Evolutionary conservation across 208 protist genomes (phyloP).

Genomic region (Dictyostelium gargantuum): DNA sequence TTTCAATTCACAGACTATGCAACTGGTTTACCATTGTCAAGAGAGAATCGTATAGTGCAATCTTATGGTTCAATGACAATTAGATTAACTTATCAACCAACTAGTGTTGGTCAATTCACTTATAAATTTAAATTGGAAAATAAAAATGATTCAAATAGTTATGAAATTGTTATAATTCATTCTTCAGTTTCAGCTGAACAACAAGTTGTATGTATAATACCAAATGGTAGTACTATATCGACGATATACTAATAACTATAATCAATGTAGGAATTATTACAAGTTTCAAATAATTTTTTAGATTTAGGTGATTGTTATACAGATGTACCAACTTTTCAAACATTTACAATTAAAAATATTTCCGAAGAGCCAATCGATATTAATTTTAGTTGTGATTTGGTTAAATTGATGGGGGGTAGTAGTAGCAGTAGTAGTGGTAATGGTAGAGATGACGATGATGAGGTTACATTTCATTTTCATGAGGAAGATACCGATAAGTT

Average conservation of each 20-base stretch:
- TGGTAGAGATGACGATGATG: neutral
- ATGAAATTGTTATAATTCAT: conserved; percentile 67
- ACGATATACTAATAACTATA: neutral
- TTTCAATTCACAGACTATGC: conserved; percentile 69
- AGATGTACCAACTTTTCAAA: conserved; percentile 36
- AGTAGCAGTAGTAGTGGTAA: neutral
- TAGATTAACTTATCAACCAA: conserved; percentile 60
- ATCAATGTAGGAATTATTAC: conserved; percentile 67
- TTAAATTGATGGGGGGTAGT: no score
- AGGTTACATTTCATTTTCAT: conserved; percentile 70
- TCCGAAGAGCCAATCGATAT: conserved; percentile 74
- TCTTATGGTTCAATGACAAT: conserved; percentile 64
- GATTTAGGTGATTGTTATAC: conserved; percentile 80
- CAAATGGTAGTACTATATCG: no score
- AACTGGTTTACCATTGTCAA: conserved; percentile 41
- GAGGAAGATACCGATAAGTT: conserved; percentile 30
- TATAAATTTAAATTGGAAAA: conserved; percentile 76
- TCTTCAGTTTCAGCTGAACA: conserved; percentile 68
- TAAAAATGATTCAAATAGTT: conserved; percentile 68
- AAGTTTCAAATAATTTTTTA: conserved; percentile 63
- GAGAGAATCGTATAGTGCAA: conserved; percentile 65
- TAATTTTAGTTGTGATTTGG: conserved; percentile 65
- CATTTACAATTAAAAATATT: conserved; percentile 74
- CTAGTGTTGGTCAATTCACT: conserved; percentile 46
- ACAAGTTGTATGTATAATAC: conserved; percentile 45